phyloP scores from a whole-genome alignment of 2,329 filamentous ascomycete genomes.

The Fusarium verticillioides region DNA sequence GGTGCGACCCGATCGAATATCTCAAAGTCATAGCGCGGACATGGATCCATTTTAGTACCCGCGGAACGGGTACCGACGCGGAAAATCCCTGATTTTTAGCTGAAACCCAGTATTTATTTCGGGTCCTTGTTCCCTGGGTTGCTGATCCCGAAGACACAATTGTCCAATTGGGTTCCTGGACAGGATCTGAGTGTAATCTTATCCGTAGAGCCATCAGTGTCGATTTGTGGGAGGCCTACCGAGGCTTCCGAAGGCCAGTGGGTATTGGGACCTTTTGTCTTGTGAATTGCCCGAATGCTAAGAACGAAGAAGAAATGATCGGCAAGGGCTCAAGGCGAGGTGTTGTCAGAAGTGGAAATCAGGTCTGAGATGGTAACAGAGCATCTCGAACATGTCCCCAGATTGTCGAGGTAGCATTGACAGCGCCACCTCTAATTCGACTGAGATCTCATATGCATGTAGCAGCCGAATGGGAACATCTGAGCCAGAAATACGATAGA shows the following conservation, averaged over 20 bases:
- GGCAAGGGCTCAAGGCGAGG: background rate
- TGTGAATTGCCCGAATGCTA: background rate
- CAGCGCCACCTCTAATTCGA: background rate
- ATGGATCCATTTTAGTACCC: constrained; percentile 1
- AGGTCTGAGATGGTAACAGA: background rate
- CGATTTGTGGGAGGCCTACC: background rate
- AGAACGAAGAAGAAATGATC: background rate
- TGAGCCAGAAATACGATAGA: background rate
- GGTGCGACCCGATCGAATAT: background rate
- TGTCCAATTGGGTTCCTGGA: background rate
- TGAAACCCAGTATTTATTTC: background rate
- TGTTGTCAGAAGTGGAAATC: background rate
- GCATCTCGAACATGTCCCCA: background rate
- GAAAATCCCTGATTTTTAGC: background rate
- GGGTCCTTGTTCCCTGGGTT: background rate
- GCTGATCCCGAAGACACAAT: background rate
- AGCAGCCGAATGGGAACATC: background rate
- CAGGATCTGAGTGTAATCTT: background rate
- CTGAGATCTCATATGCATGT: background rate
- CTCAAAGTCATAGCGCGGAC: background rate
- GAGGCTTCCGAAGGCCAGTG: background rate
- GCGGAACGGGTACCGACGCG: background rate
- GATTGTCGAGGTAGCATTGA: background rate
- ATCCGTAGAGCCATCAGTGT: background rate
- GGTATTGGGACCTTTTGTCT: background rate